Conservation (phyloP, 225 moss, liverwort and hornwort genomes). For the Sphagnum contortum region DNA sequence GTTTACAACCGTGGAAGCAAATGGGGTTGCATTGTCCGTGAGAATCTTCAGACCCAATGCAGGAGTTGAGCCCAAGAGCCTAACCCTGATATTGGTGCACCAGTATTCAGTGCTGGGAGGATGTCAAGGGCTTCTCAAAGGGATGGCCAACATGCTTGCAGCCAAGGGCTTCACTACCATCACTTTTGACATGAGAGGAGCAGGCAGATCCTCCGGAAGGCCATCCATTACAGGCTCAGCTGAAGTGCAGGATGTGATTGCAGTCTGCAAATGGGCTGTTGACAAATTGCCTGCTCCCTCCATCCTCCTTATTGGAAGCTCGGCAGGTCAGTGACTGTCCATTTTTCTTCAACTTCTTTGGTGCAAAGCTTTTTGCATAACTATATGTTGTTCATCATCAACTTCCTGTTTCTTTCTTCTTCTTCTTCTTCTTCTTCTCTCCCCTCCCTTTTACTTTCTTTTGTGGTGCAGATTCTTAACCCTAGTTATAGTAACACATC, state of each 20-base stretch:
- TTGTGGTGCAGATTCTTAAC: too few species aligned
- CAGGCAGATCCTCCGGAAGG: conserved; percentile 67
- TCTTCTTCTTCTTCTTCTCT: neutral
- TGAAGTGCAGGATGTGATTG: conserved; percentile 75
- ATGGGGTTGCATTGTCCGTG: conserved; percentile 54
- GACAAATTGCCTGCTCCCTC: conserved; percentile 29
- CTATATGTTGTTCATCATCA: neutral
- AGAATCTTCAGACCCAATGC: conserved; percentile 56
- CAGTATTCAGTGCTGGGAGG: conserved; percentile 86
- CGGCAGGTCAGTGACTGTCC: conserved; percentile 46
- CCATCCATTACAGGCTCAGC: conserved; percentile 59
- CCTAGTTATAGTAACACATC: too few species aligned
- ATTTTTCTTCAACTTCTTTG: too few species aligned
- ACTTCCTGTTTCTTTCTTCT: neutral
- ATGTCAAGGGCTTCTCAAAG: conserved; percentile 71
- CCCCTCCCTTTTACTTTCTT: neutral
- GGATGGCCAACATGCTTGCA: conserved; percentile 66
- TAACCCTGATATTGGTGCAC: conserved; percentile 75
- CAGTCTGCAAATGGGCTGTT: conserved; percentile 67
- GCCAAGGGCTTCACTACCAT: conserved; percentile 51
- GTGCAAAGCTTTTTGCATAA: too few species aligned
- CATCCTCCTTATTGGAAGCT: conserved; percentile 81
- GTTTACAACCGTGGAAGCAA: conserved; percentile 50
- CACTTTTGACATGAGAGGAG: conserved; percentile 90
- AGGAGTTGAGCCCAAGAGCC: conserved; percentile 15